phyloP scores from a whole-genome alignment of 805 yeast genomes.

The Metschnikowia lochheadii region DNA sequence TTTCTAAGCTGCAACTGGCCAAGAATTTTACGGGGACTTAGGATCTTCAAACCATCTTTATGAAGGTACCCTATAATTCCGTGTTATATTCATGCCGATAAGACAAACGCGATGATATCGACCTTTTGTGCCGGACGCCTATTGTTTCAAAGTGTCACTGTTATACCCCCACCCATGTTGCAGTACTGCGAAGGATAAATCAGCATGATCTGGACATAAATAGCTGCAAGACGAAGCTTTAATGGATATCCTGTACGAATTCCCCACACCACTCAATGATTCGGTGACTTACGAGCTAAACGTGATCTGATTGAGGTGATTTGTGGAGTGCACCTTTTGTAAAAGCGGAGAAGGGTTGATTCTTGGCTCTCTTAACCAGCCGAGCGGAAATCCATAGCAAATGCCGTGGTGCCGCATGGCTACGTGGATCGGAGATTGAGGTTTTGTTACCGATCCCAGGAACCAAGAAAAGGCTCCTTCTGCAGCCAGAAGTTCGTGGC shows the following conservation, averaged over 20 bases:
- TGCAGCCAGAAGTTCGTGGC: background rate
- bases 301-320: background rate
- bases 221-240: background rate
- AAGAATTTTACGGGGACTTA: background rate
- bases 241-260: background rate
- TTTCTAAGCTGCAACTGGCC: background rate
- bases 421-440: background rate
- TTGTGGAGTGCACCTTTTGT: too few species aligned
- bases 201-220: background rate
- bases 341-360: too few species aligned
- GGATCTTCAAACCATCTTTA: background rate
- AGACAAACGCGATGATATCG: background rate
- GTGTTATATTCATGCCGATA: background rate
- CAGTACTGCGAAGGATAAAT: background rate
- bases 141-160: background rate
- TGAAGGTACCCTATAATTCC: background rate
- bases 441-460: too few species aligned
- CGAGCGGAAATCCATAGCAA: background rate
- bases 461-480: too few species aligned
- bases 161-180: background rate
- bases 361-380: background rate
- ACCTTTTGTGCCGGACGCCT: background rate
- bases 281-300: too few species aligned
- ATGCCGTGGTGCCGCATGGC: background rate
- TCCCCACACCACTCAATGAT: too few species aligned